phyloP scores from a whole-genome alignment of 2,329 filamentous ascomycete genomes.

The Diplodia scrobiculata region DNA sequence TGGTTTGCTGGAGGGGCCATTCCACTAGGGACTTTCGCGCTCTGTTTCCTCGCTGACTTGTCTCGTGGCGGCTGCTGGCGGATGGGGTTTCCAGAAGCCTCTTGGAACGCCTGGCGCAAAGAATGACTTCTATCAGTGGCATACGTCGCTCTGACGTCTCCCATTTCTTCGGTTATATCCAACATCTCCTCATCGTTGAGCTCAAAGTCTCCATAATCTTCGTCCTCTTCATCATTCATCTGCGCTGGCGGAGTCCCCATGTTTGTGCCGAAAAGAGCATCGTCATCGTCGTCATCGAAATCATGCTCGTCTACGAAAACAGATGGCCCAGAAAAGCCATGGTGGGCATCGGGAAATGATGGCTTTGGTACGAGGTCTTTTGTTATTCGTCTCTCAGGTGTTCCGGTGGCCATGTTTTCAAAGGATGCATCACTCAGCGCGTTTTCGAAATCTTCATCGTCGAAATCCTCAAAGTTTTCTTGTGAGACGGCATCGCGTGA shows the following conservation, averaged over 20 bases:
- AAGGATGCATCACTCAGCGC: background rate
- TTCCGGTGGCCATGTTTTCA: background rate
- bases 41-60: background rate
- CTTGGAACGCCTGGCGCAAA: constrained; percentile 36
- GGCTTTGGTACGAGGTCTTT: background rate
- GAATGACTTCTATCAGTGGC: constrained; percentile 38
- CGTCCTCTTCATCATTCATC: constrained; percentile 33
- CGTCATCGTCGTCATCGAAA: constrained; percentile 38
- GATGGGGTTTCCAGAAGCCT: constrained; percentile 34
- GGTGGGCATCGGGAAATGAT: background rate
- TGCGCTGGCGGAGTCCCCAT: constrained; percentile 44
- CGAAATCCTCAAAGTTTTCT: constrained; percentile 3
- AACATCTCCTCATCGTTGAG: constrained; percentile 40
- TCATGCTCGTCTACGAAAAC: constrained; percentile 39
- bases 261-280: constrained; percentile 36
- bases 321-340: background rate
- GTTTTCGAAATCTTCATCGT: constrained; percentile 38
- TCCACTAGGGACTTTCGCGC: constrained; percentile 33
- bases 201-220: constrained; percentile 27
- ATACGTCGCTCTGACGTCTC: constrained; percentile 38
- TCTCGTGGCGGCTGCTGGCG: background rate
- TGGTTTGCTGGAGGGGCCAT: constrained; percentile 29
- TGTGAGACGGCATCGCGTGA: constrained; percentile 31
- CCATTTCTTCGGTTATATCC: constrained; percentile 49
- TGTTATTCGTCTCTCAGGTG: background rate